phyloP scores from a whole-genome alignment of 2,329 filamentous ascomycete genomes.

The Pseudonectria foliicola region DNA sequence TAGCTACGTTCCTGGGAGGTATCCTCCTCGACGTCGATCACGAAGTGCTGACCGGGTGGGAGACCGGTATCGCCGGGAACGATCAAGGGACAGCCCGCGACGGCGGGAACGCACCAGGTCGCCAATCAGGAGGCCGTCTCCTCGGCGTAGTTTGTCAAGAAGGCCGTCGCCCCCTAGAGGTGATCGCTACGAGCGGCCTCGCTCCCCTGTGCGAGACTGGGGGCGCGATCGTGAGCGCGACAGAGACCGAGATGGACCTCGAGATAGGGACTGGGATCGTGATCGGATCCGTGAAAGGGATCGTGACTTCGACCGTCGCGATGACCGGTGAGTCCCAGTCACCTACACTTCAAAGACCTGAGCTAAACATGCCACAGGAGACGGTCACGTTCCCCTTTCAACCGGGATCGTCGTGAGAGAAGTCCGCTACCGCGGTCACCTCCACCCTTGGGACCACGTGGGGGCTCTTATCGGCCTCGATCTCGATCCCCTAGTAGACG shows the following conservation, averaged over 20 bases:
- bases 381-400: constrained; percentile 48
- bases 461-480: constrained; percentile 44
- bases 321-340: constrained; percentile 29
- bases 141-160: constrained; percentile 31
- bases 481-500: constrained; percentile 45
- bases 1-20: constrained; percentile 40
- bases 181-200: constrained; percentile 31
- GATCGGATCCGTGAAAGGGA: constrained; percentile 26
- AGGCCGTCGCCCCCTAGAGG: constrained; percentile 29
- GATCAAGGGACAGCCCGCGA: constrained; percentile 34
- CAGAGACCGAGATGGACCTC: constrained; percentile 23
- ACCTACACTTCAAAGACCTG: background rate
- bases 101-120: constrained; percentile 31
- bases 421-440: constrained; percentile 24
- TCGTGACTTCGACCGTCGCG: constrained; percentile 33
- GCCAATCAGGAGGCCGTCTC: constrained; percentile 30
- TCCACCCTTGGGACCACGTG: constrained; percentile 21
- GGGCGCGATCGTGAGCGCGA: constrained; percentile 26
- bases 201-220: constrained; percentile 32
- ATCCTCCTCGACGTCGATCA: constrained; percentile 34
- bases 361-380: constrained; percentile 31
- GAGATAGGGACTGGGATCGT: constrained; percentile 24
- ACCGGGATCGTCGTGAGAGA: constrained; percentile 37
- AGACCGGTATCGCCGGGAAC: constrained; percentile 35
- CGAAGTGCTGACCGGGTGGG: constrained; percentile 26